Base-by-base conservation (phyloP, 2,329 filamentous ascomycete species). In the Rhytidhysteron rufulum region DNA sequence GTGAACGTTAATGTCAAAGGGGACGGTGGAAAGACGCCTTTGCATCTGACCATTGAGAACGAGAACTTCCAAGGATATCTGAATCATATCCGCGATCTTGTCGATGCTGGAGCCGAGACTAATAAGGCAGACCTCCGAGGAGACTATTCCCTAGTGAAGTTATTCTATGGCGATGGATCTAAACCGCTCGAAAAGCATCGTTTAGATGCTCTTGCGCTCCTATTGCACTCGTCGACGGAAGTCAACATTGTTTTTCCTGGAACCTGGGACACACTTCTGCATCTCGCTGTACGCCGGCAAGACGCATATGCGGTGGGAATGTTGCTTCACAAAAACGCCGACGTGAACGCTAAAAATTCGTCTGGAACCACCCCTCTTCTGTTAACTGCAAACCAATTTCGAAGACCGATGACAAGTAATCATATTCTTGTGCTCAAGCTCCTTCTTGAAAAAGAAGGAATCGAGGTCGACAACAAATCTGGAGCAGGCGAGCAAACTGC, bases 331-430 rank as follows among this genome's bases (percentile, higher is more conserved):
- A 41, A 25, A 13, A 27, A 27, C 13, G 41, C 38, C 4, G 27
- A 44, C 15, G 38, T 41, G 17, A 44, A 41, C 19, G 41, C 38
- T 4, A 24, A n/a, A 13, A 44, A 41, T 17, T 27, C 41, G 3
- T 41, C 31, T 17, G 38, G 38, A 11, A 31, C 19, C 13, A 41
- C 41, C 3, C 38, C 41, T 11, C 25, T 44, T 1, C 24, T 44
- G 3, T 18, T 40, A 4, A 33, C 41, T 5, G 41, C 41, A 10
- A 27, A 27, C 13, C 24, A 27, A 13, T 8, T 27, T 13, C 24
- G 24, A 7, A 13, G 24, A 7, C 24, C 24, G 7, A 7, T 27
- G 13, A 27, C 24, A 7, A 27, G 13, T 8, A 13, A 27, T 27
- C 24, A 27, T 27, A 27, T 27, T 8, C 7, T 13, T 8, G 24